Conservation (phyloP, 192 early-diverging fungal species). For the Dispira simplex region DNA sequence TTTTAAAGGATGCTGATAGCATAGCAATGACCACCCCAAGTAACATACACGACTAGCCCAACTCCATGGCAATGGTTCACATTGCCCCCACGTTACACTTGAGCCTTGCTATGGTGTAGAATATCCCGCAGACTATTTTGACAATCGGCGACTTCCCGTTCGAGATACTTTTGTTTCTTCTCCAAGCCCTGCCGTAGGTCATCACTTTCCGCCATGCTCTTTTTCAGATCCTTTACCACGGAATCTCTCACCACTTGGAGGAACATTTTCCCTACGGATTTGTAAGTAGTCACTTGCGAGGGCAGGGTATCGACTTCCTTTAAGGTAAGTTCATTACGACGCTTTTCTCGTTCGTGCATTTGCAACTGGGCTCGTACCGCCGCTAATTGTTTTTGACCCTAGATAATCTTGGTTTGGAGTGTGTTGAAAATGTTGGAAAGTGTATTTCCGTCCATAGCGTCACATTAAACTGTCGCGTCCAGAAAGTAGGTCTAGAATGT, state of each 20-base stretch:
- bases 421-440: not conserved
- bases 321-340: slow-evolving; percentile 22
- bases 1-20: no score
- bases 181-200: slow-evolving; percentile 18
- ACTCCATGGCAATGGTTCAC: not conserved
- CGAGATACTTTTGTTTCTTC: slow-evolving; percentile 30
- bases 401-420: slow-evolving; percentile 17
- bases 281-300: slow-evolving; percentile 18
- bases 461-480: no score
- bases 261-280: slow-evolving; percentile 30
- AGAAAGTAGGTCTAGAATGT: no score
- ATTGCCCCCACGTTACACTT: not conserved
- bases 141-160: slow-evolving; percentile 22
- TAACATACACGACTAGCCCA: no score
- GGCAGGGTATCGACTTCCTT: slow-evolving; percentile 24
- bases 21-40: no score
- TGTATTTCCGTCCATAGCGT: no score
- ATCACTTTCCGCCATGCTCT: slow-evolving; percentile 11
- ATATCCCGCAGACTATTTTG: slow-evolving; percentile 21
- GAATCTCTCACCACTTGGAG: slow-evolving; percentile 19
- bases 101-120: slow-evolving; percentile 8
- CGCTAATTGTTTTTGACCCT: slow-evolving; percentile 21
- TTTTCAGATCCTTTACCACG: slow-evolving; percentile 19
- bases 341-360: slow-evolving; percentile 24
- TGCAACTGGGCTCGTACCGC: slow-evolving; percentile 25